Conservation (phyloP, 2,329 filamentous ascomycete genomes). For the Laburnicola sp. region DNA sequence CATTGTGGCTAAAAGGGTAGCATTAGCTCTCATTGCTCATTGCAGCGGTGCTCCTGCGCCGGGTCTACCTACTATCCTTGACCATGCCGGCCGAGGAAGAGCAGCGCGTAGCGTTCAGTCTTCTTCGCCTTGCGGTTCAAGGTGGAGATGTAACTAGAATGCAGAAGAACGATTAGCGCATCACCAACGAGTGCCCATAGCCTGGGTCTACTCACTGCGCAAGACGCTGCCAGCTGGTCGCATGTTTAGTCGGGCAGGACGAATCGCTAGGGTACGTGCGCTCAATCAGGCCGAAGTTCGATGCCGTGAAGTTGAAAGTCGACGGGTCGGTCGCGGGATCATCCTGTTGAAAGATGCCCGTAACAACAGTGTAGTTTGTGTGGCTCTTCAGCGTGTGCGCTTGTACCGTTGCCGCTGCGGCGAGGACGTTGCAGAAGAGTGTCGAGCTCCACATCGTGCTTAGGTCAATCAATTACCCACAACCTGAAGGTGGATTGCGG, state of each 20-base stretch:
- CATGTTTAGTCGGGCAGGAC: constrained; percentile 40
- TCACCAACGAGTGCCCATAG: too few relatives aligned
- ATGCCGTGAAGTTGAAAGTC: constrained; percentile 52
- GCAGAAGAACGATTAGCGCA: too few relatives aligned
- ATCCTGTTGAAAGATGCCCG: constrained; percentile 68
- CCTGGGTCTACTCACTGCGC: constrained; percentile 33
- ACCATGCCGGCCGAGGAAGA: constrained; percentile 71
- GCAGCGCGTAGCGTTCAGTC: constrained; percentile 63
- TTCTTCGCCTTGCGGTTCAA: constrained; percentile 55
- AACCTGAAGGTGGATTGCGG: neutral
- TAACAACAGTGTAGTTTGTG: constrained; percentile 63
- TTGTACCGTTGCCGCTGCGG: neutral
- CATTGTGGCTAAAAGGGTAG: constrained; percentile 54
- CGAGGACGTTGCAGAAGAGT: neutral
- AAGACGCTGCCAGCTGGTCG: constrained; percentile 69
- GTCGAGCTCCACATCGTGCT: neutral
- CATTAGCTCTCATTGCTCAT: neutral
- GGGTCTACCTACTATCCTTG: constrained; percentile 54
- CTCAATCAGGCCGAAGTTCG: constrained; percentile 69
- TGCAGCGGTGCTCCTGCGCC: too few relatives aligned
- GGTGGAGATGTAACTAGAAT: constrained; percentile 52
- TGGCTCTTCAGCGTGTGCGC: constrained; percentile 27
- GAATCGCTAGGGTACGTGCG: constrained; percentile 62
- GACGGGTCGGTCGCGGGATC: constrained; percentile 58
- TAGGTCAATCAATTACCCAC: neutral